phyloP scores from a whole-genome alignment of 1,284 basidiomycete genomes.

The Ceratorhiza oryzae-sativae region DNA sequence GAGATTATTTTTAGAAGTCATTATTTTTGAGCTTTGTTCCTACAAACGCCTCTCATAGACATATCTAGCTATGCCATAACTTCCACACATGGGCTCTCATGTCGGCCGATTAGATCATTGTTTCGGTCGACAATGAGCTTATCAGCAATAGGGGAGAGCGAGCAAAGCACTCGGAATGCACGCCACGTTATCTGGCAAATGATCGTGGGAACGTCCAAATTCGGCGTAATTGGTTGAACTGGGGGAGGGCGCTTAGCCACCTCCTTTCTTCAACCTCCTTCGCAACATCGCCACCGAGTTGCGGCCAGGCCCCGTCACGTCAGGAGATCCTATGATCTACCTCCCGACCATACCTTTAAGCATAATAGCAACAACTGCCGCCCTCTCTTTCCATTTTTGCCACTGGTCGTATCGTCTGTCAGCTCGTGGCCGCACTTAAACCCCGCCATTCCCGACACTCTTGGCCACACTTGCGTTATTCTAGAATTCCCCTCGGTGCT shows the following conservation, averaged over 20 bases:
- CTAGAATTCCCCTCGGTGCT: neutral
- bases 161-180: too few species aligned
- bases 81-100: too few species aligned
- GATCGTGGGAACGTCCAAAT: too few species aligned
- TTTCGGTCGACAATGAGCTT: too few species aligned
- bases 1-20: too few species aligned
- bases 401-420: neutral
- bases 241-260: neutral
- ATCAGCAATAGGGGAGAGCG: too few species aligned
- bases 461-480: neutral
- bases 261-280: conserved; percentile 4
- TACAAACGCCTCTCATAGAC: too few species aligned
- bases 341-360: conserved; percentile 1
- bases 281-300: neutral
- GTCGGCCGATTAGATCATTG: too few species aligned
- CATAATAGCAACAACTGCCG: neutral
- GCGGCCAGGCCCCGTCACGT: neutral
- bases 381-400: neutral
- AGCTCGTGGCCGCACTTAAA: neutral
- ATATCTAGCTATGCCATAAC: too few species aligned
- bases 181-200: too few species aligned
- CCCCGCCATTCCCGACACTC: neutral
- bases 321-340: conserved; percentile 7
- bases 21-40: too few species aligned
- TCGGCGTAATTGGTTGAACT: neutral